phyloP scores from a whole-genome alignment of 108 stramenopile genomes.

The Skeletonema tropicum region DNA sequence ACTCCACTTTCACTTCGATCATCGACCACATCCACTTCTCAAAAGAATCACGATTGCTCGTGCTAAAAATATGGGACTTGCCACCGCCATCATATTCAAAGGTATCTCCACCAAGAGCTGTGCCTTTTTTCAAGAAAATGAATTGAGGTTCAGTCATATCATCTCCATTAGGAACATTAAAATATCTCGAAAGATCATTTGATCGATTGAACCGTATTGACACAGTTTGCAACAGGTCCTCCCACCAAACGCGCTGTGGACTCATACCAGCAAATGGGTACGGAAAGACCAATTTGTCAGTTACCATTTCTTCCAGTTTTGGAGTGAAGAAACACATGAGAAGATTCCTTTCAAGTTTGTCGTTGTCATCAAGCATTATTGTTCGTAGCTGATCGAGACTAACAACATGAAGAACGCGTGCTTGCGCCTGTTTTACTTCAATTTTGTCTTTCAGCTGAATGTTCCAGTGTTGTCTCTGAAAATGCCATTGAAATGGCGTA shows the following conservation, averaged over 20 bases:
- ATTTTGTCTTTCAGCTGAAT: constrained; percentile 57
- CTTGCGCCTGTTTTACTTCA: constrained; percentile 60
- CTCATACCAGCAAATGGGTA: constrained; percentile 73
- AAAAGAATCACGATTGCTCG: constrained; percentile 33
- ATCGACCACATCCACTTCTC: constrained; percentile 63
- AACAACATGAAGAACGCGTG: constrained; percentile 66
- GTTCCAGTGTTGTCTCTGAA: constrained; percentile 5
- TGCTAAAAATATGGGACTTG: constrained; percentile 8
- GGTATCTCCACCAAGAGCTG: constrained; percentile 10
- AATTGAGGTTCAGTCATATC: constrained; percentile 46
- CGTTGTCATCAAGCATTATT: constrained; percentile 55
- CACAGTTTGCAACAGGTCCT: constrained; percentile 67
- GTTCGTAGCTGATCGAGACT: constrained; percentile 65
- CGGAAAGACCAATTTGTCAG: constrained; percentile 68
- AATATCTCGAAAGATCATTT: constrained; percentile 54
- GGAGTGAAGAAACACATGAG: constrained; percentile 60
- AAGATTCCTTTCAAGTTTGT: constrained; percentile 56
- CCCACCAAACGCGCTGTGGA: constrained; percentile 72
- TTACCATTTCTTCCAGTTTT: constrained; percentile 47
- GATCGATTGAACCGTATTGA: constrained; percentile 59
- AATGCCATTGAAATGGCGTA: constrained; percentile 11
- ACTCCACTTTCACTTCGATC: constrained; percentile 49
- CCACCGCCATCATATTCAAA: background rate
- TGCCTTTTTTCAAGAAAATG: constrained; percentile 59
- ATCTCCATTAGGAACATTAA: constrained; percentile 52